These are phyloP conservation scores for Baorangia bicolor DNA, from an alignment of 768 basidiomycete genomes.

Conservation along the genomic window DNA sequence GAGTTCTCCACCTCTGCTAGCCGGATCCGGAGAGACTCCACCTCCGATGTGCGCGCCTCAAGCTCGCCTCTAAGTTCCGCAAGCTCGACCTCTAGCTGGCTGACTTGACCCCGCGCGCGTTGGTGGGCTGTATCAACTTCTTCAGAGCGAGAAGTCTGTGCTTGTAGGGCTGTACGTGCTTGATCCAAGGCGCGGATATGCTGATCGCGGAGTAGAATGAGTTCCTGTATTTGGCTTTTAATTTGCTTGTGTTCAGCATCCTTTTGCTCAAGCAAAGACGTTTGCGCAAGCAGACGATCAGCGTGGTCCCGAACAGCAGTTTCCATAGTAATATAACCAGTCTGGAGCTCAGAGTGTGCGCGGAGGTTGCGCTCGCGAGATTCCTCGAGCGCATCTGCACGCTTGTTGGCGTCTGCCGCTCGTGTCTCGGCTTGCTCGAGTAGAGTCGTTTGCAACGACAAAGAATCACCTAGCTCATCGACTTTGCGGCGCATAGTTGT, in stretches of 20 bases:
- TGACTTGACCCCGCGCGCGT: slow-evolving; percentile 66
- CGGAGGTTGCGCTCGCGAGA: slow-evolving; percentile 61
- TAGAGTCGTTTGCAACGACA: slow-evolving; percentile 75
- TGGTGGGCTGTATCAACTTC: slow-evolving; percentile 78
- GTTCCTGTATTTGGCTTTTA: slow-evolving; percentile 68
- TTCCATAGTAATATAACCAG: slow-evolving; percentile 59
- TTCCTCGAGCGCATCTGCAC: slow-evolving; percentile 73
- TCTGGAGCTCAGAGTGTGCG: slow-evolving; percentile 70
- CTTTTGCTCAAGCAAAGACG: slow-evolving; percentile 70
- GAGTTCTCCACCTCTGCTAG: slow-evolving; percentile 83
- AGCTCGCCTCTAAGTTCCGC: slow-evolving; percentile 79
- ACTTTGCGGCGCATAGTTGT: slow-evolving; percentile 68
- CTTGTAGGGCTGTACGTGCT: slow-evolving; percentile 70
- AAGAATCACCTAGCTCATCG: slow-evolving; percentile 66
- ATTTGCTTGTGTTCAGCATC: slow-evolving; percentile 73
- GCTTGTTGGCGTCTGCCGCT: slow-evolving; percentile 68
- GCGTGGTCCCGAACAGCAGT: slow-evolving; percentile 70
- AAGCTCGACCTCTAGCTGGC: slow-evolving; percentile 71
- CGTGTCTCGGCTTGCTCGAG: slow-evolving; percentile 79
- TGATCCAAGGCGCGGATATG: slow-evolving; percentile 89
- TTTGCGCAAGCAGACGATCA: slow-evolving; percentile 70
- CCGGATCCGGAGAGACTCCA: slow-evolving; percentile 62
- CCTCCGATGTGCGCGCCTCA: slow-evolving; percentile 71
- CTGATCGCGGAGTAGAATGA: slow-evolving; percentile 69
- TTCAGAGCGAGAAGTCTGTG: slow-evolving; percentile 71